These are phyloP conservation scores for Botrytis hyacinthi DNA, from an alignment of 2,329 filamentous ascomycete species.

Conservation along the genomic window DNA sequence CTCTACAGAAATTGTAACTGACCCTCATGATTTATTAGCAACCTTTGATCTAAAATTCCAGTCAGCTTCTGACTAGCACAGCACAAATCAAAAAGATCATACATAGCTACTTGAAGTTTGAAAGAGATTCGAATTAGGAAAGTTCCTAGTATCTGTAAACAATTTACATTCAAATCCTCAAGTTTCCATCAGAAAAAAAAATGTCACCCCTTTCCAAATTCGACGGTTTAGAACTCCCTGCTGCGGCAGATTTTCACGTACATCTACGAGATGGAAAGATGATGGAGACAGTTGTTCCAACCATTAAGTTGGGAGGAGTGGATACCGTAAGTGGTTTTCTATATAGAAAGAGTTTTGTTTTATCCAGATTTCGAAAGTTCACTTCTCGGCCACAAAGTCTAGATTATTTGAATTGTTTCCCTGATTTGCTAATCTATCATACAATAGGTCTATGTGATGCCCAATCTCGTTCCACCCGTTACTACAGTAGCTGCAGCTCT, in stretches of 20 bases:
- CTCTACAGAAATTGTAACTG: not conserved
- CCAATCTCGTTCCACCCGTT: conserved; percentile 63
- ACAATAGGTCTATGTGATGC: conserved; percentile 39
- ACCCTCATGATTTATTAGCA: not conserved
- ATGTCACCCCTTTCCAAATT: conserved; percentile 15
- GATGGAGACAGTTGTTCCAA: conserved; percentile 56
- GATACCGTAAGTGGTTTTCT: conserved; percentile 45
- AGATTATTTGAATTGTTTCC: not conserved
- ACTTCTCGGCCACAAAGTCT: not conserved
- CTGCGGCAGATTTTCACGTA: conserved; percentile 57
- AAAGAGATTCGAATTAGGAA: not conserved
- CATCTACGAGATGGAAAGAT: conserved; percentile 44
- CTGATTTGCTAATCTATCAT: conserved; percentile 41
- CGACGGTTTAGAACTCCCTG: conserved; percentile 51
- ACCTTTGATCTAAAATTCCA: not conserved
- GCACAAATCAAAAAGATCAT: not conserved
- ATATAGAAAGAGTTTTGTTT: not conserved
- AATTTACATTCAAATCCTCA: not conserved
- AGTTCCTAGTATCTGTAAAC: not conserved
- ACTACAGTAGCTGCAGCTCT: conserved; percentile 57
- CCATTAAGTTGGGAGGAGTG: conserved; percentile 60
- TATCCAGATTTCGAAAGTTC: not conserved
- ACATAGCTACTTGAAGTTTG: not conserved
- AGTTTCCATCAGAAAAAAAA: not conserved
- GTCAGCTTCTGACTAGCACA: not conserved